Evolutionary conservation across 2,329 filamentous ascomycete genomes (phyloP), one percentile per base, ranked within the genome.

Genomic region (Parastagonospora avenae): DNA sequence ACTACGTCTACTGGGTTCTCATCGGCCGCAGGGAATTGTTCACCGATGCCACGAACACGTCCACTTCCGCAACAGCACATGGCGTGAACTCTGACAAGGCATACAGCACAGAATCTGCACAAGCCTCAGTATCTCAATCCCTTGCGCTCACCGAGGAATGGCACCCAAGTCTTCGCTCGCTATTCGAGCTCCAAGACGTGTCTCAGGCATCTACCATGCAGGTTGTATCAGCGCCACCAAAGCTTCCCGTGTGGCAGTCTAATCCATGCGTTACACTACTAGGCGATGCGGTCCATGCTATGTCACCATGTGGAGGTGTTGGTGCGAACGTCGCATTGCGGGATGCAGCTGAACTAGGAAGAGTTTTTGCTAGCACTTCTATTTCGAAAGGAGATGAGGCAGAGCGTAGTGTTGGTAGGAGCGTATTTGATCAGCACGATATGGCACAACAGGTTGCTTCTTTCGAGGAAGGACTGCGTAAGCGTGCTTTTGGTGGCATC

Each of bases 241-340:
- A 69, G 2, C 65, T 76, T 10, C 63, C 67, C 3, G 51, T 62
- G 0, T 75, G 73, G 72, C 40, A 62, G 36, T 55, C 71, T 12
- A 65, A 63, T 15, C 38, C 55, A 7, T 57, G 58, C 11, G 72
- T 76, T 2, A 76, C 74, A 1, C 49, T 77, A 2, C 60, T 77
- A 30, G 74, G 75, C 9, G 75, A 77, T 52, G 70, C 75, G 0
- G 68, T 69, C 14, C 75, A 77, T 56, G 62, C 65, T 1, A 76
- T 77, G 74, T 67, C 68, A 1, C 75, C 74, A 2, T 72, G 68
- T 6, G 74, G 73, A 10, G 74, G 71, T 1, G 64, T 73, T 37
- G 74, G 75, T 15, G 74, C 74, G 3, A 73, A 74, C 41, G 76
- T 72, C 12, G 74, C 75, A 11, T 56, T 76, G 38, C 60, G 61